Conservation (phyloP, 768 basidiomycete genomes). For the Boletus speciosus region DNA sequence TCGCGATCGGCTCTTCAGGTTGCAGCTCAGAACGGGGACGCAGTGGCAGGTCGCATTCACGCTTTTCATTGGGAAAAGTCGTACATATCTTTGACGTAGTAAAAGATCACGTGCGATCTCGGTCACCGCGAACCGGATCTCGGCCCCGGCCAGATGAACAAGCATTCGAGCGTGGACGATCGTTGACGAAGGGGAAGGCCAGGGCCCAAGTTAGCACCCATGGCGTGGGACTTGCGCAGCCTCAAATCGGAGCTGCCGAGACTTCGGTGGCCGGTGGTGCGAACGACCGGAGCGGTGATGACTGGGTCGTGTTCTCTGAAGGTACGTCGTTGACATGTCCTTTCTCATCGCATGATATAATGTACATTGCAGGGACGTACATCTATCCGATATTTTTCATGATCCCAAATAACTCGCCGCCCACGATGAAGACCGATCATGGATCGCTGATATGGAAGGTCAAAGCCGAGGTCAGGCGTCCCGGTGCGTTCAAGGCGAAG, state of each 20-base stretch:
- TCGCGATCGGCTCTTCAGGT: conserved; percentile 13
- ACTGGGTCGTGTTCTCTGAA: conserved; percentile 87
- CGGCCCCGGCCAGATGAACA: neutral
- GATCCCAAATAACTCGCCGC: conserved; percentile 76
- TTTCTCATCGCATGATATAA: conserved; percentile 45
- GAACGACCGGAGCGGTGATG: conserved; percentile 38
- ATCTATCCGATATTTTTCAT: conserved; percentile 92
- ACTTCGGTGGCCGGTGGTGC: conserved; percentile 8
- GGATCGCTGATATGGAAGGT: conserved; percentile 79
- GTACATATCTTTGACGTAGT: conserved; percentile 47
- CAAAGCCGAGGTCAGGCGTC: conserved; percentile 78
- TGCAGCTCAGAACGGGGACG: conserved; percentile 18
- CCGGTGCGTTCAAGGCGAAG: conserved; percentile 73
- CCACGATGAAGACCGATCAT: conserved; percentile 68
- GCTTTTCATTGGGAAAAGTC: conserved; percentile 53
- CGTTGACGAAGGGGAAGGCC: conserved; percentile 27
- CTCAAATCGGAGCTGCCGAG: conserved; percentile 34
- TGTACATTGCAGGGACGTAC: conserved; percentile 64
- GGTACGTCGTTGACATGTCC: conserved; percentile 43
- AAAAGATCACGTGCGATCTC: conserved; percentile 44
- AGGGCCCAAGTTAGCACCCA: conserved; percentile 15
- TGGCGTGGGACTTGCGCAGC: conserved; percentile 6
- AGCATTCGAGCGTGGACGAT: conserved; percentile 28
- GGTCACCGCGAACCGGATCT: conserved; percentile 34
- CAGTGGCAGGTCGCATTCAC: conserved; percentile 39